Evolutionary conservation across 805 yeast genomes (phyloP), one percentile per base, ranked within the genome.

Genomic region (Sugiyamaella floridensis): DNA sequence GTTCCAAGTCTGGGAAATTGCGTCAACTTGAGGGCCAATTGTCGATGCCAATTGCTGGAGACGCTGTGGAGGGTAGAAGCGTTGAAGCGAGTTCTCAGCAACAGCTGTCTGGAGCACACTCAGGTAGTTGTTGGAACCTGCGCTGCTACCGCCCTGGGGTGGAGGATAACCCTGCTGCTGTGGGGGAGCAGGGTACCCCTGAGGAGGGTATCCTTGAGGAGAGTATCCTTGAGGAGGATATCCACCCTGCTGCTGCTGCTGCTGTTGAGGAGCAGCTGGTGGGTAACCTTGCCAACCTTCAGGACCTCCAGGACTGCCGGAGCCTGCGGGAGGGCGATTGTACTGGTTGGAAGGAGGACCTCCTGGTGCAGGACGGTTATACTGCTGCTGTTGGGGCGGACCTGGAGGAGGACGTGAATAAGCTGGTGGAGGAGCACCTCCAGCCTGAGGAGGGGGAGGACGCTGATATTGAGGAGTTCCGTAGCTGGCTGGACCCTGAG

Each of bases 31-130:
- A 16, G 56, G 47, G 20, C 49, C 22, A 16, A 63, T 56, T 22
- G 62, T 51, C 16, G 53, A 44, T 14, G 65, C 65, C 28, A 64
- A 44, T 44, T 59, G 63, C 56, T 63, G 64, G 18, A 64, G 52
- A 2, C 62, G 52, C 46, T 64, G 64, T 8, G 66, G 66, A 28
- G 66, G 64, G 50, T 64, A 64, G 52, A 64, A 64, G 5, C 58
- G 50, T 54, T 64, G 60, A 14, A 64, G 53, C 3, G 45, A 47
- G 54, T 64, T 64, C 48, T 64, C 66, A 49, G 54, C 61, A 6
- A 64, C 67, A 4, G 60, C 60, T 40, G 40, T 40, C 40, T 59
- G 54, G 11, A 64, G 57, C 18, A 58, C 16, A 28, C 50, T 42
- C 18, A 58, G 49, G 53, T 57, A 61, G 40, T 56, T 55, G 18